Percentiles rank a stretch among this genome's conserved stretches.
Evolutionary conservation across 2,329 filamentous ascomycete genomes (phyloP).

Genomic region (Pseudopyrenochaeta lycopersici): DNA sequence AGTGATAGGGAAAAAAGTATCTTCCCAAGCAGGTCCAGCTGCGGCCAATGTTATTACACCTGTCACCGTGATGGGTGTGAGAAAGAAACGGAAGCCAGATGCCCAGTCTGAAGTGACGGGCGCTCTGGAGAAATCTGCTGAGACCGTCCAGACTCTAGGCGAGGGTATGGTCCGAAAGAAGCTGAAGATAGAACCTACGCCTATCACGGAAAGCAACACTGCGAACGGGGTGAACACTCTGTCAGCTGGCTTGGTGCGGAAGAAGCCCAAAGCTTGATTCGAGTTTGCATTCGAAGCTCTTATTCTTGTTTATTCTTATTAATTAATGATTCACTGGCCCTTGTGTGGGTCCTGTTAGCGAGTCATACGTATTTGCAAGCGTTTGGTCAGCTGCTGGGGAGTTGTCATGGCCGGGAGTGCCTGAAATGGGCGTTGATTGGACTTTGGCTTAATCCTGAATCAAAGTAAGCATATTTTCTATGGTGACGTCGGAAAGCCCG

Average conservation of each 20-base stretch:
- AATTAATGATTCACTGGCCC: background rate
- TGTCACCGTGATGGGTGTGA: conserved; percentile 38
- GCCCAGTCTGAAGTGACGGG: conserved; percentile 7
- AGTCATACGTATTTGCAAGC: background rate
- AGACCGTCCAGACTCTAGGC: conserved; percentile 24
- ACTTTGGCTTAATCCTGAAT: background rate
- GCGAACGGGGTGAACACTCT: conserved; percentile 40
- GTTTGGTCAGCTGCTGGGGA: background rate
- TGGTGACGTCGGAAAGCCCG: conserved; percentile 11
- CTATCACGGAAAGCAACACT: conserved; percentile 8
- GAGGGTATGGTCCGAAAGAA: conserved; percentile 44
- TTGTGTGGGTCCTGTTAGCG: background rate
- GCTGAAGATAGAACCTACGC: conserved; percentile 32
- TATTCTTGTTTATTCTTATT: background rate
- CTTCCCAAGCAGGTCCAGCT: background rate
- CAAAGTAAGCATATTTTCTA: conserved; percentile 1
- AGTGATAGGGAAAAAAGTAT: conserved; percentile 37
- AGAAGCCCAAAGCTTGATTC: conserved; percentile 43
- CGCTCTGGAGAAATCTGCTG: conserved; percentile 4
- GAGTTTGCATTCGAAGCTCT: conserved; percentile 1
- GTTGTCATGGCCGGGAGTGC: no score
- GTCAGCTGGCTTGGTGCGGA: conserved; percentile 41
- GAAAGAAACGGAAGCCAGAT: conserved; percentile 48
- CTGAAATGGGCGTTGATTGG: no score
- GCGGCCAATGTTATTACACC: conserved; percentile 18